Conservation (phyloP, 768 basidiomycete genomes). For the Hydnum rufescens region DNA sequence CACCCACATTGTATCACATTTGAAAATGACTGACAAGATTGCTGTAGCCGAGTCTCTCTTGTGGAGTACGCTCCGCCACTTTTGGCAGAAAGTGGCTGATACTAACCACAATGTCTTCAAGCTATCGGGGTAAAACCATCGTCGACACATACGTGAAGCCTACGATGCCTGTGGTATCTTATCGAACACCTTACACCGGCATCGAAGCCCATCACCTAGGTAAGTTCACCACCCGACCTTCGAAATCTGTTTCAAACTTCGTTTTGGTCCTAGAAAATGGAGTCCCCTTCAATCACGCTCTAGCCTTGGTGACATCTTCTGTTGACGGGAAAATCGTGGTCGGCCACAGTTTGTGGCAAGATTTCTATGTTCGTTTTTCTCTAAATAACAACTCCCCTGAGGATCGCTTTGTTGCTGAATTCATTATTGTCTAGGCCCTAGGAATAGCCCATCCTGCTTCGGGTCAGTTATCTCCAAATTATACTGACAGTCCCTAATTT, state of each 20-base stretch:
- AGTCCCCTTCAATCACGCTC: constrained; percentile 38
- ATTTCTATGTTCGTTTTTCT: constrained; percentile 38
- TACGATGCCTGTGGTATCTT: constrained; percentile 19
- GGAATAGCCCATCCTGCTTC: constrained; percentile 3
- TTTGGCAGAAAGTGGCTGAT: background rate
- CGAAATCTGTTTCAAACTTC: background rate
- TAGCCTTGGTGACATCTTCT: constrained; percentile 40
- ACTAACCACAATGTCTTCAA: background rate
- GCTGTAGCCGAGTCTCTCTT: constrained; percentile 24
- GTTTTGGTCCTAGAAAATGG: constrained; percentile 22
- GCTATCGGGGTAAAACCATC: constrained; percentile 29
- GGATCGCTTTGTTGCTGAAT: background rate
- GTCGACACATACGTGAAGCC: constrained; percentile 50
- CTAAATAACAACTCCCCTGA: background rate
- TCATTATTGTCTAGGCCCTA: constrained; percentile 9
- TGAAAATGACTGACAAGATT: background rate
- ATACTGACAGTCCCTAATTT: background rate
- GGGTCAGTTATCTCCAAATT: background rate
- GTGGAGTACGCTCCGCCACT: constrained; percentile 11
- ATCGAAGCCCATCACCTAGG: constrained; percentile 5
- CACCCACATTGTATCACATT: constrained; percentile 6
- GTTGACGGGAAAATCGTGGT: constrained; percentile 54
- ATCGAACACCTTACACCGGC: constrained; percentile 9
- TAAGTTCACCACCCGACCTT: background rate
- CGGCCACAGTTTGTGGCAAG: constrained; percentile 64